Evolutionary conservation across 2,329 filamentous ascomycete genomes (phyloP).

Genomic region (Intubia oerlemansii): DNA sequence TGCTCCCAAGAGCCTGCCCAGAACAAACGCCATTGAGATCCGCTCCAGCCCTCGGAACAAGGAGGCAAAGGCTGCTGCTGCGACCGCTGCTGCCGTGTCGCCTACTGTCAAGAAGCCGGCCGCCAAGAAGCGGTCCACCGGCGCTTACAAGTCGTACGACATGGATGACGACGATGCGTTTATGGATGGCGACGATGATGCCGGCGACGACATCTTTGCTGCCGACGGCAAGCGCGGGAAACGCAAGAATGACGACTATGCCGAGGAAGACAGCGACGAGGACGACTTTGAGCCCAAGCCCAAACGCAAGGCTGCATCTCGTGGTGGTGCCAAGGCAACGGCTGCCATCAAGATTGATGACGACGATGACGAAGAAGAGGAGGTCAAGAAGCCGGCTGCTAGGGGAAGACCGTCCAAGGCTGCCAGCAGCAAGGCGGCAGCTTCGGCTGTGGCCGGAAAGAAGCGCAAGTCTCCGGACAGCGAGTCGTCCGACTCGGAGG

Average conservation of each 20-base stretch:
- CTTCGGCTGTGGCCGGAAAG: constrained; percentile 12
- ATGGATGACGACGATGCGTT: constrained; percentile 32
- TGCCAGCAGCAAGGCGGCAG: neutral
- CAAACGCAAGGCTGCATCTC: constrained; percentile 24
- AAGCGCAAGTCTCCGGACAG: constrained; percentile 37
- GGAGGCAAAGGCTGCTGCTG: constrained; percentile 8
- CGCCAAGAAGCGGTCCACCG: constrained; percentile 20
- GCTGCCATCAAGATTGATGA: constrained; percentile 13
- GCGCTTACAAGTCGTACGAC: constrained; percentile 19
- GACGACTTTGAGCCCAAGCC: constrained; percentile 42
- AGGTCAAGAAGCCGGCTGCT: constrained; percentile 13
- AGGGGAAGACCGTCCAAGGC: too few relatives aligned
- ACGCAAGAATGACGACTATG: constrained; percentile 52
- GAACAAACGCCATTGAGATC: constrained; percentile 21
- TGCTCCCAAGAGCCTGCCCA: constrained; percentile 16
- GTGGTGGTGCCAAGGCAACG: too few relatives aligned
- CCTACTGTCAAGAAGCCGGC: too few relatives aligned
- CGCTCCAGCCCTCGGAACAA: constrained; percentile 32
- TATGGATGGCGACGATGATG: constrained; percentile 45
- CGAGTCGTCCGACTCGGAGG: constrained; percentile 34
- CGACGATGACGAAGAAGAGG: constrained; percentile 13
- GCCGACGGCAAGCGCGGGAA: constrained; percentile 46
- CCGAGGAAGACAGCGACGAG: constrained; percentile 45
- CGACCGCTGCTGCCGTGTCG: too few relatives aligned
- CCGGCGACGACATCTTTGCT: constrained; percentile 74